A percentile compares a stretch with the other conserved stretches of the same genome.
phyloP scores from a whole-genome alignment of 768 basidiomycete genomes.

The Macrolepiota albuminosa region DNA sequence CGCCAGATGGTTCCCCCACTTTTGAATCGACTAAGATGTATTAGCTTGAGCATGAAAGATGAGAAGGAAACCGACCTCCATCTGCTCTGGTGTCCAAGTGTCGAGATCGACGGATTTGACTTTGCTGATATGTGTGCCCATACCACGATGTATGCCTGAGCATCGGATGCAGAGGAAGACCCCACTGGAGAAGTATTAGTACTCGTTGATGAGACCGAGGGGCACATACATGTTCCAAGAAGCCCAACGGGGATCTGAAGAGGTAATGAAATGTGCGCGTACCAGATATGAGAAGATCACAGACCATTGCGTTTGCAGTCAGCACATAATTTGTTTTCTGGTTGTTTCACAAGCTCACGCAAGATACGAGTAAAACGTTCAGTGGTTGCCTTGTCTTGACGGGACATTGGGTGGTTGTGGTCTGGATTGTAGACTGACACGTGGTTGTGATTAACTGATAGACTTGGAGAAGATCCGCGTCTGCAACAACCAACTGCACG shows the following conservation, averaged over 20 bases:
- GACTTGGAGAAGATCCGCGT: too few species aligned
- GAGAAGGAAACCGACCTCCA: constrained; percentile 54
- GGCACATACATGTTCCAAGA: constrained; percentile 85
- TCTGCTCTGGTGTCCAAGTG: constrained; percentile 96
- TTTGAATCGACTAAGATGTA: constrained; percentile 62
- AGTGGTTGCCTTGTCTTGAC: constrained; percentile 81
- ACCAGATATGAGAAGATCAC: constrained; percentile 20
- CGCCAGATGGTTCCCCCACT: constrained; percentile 92
- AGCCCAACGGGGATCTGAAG: constrained; percentile 92
- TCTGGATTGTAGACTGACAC: not conserved
- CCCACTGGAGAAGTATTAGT: constrained; percentile 46
- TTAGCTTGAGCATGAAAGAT: not conserved
- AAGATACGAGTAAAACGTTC: constrained; percentile 76
- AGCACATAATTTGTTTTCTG: constrained; percentile 92
- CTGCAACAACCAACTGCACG: too few species aligned
- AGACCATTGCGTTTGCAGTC: constrained; percentile 96
- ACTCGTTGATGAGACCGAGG: not conserved
- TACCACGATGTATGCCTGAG: constrained; percentile 94
- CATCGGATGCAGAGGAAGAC: constrained; percentile 96
- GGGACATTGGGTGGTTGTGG: constrained; percentile 31
- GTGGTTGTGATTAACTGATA: too few species aligned
- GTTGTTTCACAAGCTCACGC: constrained; percentile 80
- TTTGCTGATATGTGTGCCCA: constrained; percentile 98
- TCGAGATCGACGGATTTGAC: constrained; percentile 98
- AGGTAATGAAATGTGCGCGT: constrained; percentile 3